Evolutionary conservation across 2,329 filamentous ascomycete genomes (phyloP), one percentile per base, ranked within the genome.

Genomic region (Monilinia vaccinii-corymbosi): DNA sequence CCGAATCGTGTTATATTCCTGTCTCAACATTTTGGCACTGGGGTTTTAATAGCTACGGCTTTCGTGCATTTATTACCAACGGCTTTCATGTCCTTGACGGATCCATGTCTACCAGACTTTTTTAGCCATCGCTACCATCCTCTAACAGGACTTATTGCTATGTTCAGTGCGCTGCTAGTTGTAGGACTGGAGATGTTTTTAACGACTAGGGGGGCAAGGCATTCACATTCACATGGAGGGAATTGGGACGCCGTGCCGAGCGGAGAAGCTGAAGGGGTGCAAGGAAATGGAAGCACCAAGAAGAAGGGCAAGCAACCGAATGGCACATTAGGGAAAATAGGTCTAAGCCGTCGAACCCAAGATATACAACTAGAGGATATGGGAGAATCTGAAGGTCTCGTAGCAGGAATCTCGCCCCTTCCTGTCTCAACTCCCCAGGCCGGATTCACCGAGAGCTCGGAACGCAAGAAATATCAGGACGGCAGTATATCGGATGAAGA

Each of bases 151-250:
- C 79, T 94, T 51, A 82, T 96, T 50, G 88, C 89, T 60, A 93
- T 96, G 88, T 73, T 85, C 11, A 85, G 88, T 13, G 88, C 90
- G n/a, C 79, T 96, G 61, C 76, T 88, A 4, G 91, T 97, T 3
- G 89, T 96, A 8, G 82, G 84, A 2, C 81, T 97, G 56, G 93
- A 97, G 73, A 96, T 94, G 75, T 91, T 91, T 72, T 86, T 97
- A 66, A 91, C 91, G 0, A 88, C 86, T 2, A 75, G 83, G 59
- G 84, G 84, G 47, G 84, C 83, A 1, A 78, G 81, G 1, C 84
- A 84, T 68, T 81, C 81, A 1, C 81, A 86, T 68, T 79, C 80
- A 1, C 83, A 85, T 64, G 72, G 66, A 28, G 67, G 62, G 11
- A 53, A 53, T 28, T 72, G 70, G 70, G 69, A 70, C 49, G 51